These are phyloP conservation scores for Trichoderma guizhouense DNA, from an alignment of 2,329 filamentous ascomycete species.

Conservation along the genomic window DNA sequence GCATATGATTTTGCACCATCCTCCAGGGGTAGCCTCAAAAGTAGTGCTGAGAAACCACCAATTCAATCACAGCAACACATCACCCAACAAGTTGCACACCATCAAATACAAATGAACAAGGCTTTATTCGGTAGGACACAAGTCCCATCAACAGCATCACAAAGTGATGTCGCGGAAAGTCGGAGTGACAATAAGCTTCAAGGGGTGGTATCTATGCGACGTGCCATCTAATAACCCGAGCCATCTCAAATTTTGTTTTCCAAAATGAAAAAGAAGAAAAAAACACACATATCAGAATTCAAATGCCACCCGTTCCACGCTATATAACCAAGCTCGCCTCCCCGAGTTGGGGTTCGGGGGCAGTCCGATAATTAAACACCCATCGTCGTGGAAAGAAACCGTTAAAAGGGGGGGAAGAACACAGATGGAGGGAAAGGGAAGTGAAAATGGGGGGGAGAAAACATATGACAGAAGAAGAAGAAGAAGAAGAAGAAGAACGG, in stretches of 20 bases:
- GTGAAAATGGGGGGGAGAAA: not conserved
- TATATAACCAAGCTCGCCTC: not conserved
- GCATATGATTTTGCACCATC: too few relatives aligned
- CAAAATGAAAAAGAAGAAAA: not conserved
- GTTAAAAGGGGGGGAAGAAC: not conserved
- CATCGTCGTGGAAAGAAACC: not conserved
- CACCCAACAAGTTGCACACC: not conserved
- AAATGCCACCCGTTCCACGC: conserved; percentile 1
- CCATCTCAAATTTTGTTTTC: conserved; percentile 6
- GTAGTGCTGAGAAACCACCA: not conserved
- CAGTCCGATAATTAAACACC: not conserved
- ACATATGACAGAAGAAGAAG: not conserved
- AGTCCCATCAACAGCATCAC: not conserved
- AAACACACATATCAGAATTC: not conserved
- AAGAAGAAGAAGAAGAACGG: not conserved
- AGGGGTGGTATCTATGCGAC: conserved; percentile 18
- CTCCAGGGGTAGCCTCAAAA: not conserved
- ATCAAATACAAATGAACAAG: not conserved
- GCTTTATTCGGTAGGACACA: conserved; percentile 3
- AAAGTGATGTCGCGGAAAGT: not conserved
- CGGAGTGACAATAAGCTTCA: conserved; percentile 11
- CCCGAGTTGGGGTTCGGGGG: not conserved
- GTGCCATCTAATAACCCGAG: conserved; percentile 17
- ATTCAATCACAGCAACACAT: not conserved
- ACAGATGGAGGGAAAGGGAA: not conserved